phyloP scores from a whole-genome alignment of 78 protist species.

The Dictyostelium capitatum region DNA sequence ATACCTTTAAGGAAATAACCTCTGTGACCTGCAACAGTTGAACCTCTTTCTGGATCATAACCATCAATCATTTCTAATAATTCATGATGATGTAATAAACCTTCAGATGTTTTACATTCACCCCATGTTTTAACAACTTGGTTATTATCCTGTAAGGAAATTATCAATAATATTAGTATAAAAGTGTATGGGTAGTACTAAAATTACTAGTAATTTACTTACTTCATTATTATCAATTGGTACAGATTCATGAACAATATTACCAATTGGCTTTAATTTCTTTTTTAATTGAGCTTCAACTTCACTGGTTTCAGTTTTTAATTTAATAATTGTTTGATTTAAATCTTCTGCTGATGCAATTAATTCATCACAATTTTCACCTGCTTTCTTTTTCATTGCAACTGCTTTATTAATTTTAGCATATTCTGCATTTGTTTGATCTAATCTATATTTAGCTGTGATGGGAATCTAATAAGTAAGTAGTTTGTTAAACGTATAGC shows the following conservation, averaged over 20 bases:
- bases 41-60: constrained; percentile 88
- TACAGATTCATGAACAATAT: constrained; percentile 95
- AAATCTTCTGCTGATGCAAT: constrained; percentile 39
- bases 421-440: constrained; percentile 44
- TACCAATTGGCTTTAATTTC: constrained; percentile 90
- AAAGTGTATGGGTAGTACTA: no score
- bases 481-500: no score
- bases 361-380: constrained; percentile 39
- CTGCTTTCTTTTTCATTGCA: constrained; percentile 75
- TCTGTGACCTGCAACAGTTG: constrained; percentile 95
- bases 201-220: no score
- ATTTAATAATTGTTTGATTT: constrained; percentile 40
- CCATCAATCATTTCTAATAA: constrained; percentile 94
- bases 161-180: no score
- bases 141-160: constrained; percentile 80
- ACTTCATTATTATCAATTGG: constrained; percentile 91
- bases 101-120: constrained; percentile 64
- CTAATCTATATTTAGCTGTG: constrained; percentile 52
- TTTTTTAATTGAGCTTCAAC: constrained; percentile 21
- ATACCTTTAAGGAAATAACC: constrained; percentile 96
- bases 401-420: constrained; percentile 49
- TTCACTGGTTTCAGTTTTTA: constrained; percentile 31
- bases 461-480: no score
- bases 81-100: constrained; percentile 88
- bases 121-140: constrained; percentile 81